phyloP scores from a whole-genome alignment of 2,329 filamentous ascomycete species.

The Pyricularia grisea region DNA sequence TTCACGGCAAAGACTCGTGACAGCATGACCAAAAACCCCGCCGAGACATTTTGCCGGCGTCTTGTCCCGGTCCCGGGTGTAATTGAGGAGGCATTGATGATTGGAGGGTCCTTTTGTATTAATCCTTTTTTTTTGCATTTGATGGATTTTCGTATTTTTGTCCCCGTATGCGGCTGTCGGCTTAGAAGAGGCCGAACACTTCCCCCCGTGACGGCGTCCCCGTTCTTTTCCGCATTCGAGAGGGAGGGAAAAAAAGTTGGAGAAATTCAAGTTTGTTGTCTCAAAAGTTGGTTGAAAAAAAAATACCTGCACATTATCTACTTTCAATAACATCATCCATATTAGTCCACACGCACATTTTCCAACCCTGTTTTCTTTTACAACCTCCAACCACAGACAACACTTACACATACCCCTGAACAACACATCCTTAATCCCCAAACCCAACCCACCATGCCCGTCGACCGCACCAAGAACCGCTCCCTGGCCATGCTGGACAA shows the following conservation, averaged over 20 bases:
- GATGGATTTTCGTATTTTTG: not conserved
- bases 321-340: not conserved
- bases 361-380: not conserved
- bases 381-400: not conserved
- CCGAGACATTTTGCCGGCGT: not conserved
- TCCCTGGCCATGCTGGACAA: constrained; percentile 38
- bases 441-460: not conserved
- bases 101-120: not conserved
- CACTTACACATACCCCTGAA: not conserved
- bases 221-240: too few relatives aligned
- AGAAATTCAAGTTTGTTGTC: not conserved
- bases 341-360: not conserved
- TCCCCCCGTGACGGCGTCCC: not conserved
- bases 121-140: not conserved
- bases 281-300: too few relatives aligned
- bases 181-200: not conserved
- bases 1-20: not conserved
- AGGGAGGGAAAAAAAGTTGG: not conserved
- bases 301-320: not conserved
- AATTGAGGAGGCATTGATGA: not conserved
- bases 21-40: not conserved
- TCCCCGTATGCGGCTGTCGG: not conserved
- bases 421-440: not conserved
- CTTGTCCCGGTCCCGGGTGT: not conserved
- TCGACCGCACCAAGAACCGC: not conserved